phyloP scores from a whole-genome alignment of 345 rosid genomes.

The Gossypium raimondii region DNA sequence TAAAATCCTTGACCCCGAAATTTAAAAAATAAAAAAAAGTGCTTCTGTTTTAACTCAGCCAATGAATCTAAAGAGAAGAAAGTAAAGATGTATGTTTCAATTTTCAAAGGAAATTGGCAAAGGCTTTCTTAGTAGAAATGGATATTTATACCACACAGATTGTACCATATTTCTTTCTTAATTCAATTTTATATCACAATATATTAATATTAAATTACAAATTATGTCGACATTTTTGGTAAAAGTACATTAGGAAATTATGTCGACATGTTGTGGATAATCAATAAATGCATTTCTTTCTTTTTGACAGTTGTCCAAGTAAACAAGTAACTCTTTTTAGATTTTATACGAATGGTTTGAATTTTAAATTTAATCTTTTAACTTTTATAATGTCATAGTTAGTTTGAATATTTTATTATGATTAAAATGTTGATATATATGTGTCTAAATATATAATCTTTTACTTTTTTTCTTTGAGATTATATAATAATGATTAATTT shows the following conservation, averaged over 20 bases:
- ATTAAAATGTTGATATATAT: too few species aligned
- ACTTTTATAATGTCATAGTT: too few species aligned
- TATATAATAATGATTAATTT: too few species aligned
- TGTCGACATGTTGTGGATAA: neutral
- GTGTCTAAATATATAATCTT: accelerated
- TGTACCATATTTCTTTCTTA: neutral
- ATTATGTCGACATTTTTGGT: neutral
- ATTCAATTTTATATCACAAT: neutral
- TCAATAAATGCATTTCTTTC: too few species aligned
- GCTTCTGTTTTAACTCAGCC: neutral
- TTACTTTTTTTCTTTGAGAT: too few species aligned
- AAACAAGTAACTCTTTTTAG: too few species aligned
- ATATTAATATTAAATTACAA: neutral
- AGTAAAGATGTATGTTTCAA: neutral
- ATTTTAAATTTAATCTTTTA: too few species aligned
- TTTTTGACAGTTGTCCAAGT: too few species aligned
- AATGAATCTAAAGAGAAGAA: neutral
- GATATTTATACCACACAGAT: neutral
- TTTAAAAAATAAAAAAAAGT: too few species aligned
- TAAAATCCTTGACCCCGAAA: too few species aligned
- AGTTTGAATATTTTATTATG: too few species aligned
- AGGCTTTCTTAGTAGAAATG: neutral
- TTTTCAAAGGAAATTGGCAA: neutral
- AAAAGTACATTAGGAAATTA: neutral
- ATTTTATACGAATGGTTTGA: too few species aligned